Evolutionary conservation across 192 early-diverging fungal genomes (phyloP).

Genomic region (Coemansia sp.): DNA sequence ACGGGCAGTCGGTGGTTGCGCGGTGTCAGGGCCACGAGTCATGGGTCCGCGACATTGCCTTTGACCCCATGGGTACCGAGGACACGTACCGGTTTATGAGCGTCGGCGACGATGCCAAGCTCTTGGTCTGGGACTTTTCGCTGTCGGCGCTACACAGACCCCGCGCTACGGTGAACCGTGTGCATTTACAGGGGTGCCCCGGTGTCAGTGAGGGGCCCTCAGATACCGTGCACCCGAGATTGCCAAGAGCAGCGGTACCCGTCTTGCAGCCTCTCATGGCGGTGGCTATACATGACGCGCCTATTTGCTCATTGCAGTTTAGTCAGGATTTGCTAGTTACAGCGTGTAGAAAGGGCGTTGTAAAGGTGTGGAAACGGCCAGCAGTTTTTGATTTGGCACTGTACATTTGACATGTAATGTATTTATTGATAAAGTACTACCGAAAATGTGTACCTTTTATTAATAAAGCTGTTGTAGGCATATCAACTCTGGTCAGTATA

Average conservation of each 20-base stretch:
- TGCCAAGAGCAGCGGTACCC: constrained; percentile 54
- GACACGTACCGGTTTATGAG: constrained; percentile 83
- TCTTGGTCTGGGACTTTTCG: constrained; percentile 95
- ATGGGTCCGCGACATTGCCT: constrained; percentile 80
- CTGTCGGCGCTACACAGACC: constrained; percentile 72
- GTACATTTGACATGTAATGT: neutral
- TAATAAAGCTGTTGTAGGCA: too few relatives aligned
- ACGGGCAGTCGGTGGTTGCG: constrained; percentile 72
- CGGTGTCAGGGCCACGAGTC: constrained; percentile 90
- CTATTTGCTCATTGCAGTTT: constrained; percentile 63
- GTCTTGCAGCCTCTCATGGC: constrained; percentile 69
- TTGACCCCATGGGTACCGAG: constrained; percentile 74
- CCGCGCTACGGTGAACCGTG: constrained; percentile 27
- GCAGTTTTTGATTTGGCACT: constrained; percentile 14
- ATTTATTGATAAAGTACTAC: too few relatives aligned
- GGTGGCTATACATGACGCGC: constrained; percentile 60
- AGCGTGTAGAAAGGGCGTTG: constrained; percentile 65
- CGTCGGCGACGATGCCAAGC: constrained; percentile 82
- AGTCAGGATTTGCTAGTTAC: constrained; percentile 71
- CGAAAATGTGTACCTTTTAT: too few relatives aligned
- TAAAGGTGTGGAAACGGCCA: constrained; percentile 75
- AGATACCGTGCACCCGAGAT: constrained; percentile 19
- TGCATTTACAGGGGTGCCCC: constrained; percentile 17
- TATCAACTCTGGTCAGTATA: too few relatives aligned
- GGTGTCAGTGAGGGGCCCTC: neutral